These are phyloP conservation scores for Diversispora epigaea DNA, from an alignment of 192 early-diverging fungal genomes.

Conservation along the genomic window DNA sequence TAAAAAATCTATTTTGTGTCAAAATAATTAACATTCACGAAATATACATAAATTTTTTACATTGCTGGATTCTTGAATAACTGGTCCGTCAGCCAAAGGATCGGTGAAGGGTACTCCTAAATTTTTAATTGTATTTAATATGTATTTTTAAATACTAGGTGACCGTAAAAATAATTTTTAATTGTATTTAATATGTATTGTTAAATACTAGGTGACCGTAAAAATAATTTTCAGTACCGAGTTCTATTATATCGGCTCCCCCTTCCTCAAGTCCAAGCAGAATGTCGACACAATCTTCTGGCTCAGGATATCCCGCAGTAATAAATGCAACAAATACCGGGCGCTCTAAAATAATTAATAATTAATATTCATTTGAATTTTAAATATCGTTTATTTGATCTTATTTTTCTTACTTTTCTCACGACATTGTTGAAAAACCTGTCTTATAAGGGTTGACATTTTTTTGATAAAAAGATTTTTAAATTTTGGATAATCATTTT, in stretches of 20 bases:
- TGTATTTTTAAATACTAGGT: background rate
- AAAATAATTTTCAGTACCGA: constrained; percentile 56
- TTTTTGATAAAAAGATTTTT: no score
- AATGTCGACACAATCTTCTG: constrained; percentile 76
- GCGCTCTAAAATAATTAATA: constrained; percentile 47
- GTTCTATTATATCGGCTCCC: constrained; percentile 93
- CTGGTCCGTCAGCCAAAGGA: constrained; percentile 95
- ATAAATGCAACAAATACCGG: constrained; percentile 92
- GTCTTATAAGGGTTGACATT: no score
- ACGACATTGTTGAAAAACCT: no score
- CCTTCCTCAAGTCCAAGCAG: constrained; percentile 87
- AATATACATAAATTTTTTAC: constrained; percentile 43
- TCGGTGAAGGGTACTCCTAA: constrained; percentile 94
- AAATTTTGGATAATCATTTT: no score
- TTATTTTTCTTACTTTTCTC: no score
- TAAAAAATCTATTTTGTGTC: background rate
- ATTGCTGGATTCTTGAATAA: constrained; percentile 89
- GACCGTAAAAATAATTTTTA: background rate
- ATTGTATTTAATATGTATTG: background rate
- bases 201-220: background rate
- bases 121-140: background rate
- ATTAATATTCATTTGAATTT: background rate
- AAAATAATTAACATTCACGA: no score
- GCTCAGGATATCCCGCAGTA: constrained; percentile 88
- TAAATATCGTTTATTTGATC: background rate